Evolutionary conservation across 129 eudicot species (phyloP).

Genomic region (Escallonia rubra): DNA sequence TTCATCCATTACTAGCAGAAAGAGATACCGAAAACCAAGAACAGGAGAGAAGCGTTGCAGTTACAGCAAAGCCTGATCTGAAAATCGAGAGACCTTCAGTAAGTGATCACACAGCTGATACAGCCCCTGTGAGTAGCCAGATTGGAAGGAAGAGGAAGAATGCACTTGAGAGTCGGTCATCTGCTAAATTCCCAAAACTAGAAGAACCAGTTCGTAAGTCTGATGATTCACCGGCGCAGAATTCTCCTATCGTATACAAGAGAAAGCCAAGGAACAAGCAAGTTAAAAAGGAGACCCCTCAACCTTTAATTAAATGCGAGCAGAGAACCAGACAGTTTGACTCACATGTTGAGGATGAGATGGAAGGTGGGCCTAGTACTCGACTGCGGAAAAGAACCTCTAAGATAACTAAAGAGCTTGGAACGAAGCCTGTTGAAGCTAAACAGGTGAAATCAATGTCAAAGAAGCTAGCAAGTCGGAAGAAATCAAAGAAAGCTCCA

Average conservation of each 20-base stretch:
- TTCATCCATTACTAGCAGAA: slow-evolving; percentile 61
- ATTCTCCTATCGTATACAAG: slow-evolving; percentile 34
- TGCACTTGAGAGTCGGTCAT: slow-evolving; percentile 27
- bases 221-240: slow-evolving; percentile 25
- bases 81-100: slow-evolving; percentile 36
- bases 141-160: slow-evolving; percentile 52
- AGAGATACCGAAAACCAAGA: slow-evolving; percentile 46
- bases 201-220: slow-evolving; percentile 18
- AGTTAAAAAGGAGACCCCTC: slow-evolving; percentile 21
- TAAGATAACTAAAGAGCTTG: slow-evolving; percentile 35
- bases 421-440: slow-evolving; percentile 15
- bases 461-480: slow-evolving; percentile 16
- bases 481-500: background rate
- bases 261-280: slow-evolving; percentile 30
- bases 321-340: slow-evolving; percentile 23
- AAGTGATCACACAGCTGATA: slow-evolving; percentile 17
- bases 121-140: slow-evolving; percentile 16
- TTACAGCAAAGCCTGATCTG: slow-evolving; percentile 22
- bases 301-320: slow-evolving; percentile 11
- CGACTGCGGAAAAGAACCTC: slow-evolving; percentile 59
- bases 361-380: slow-evolving; percentile 74
- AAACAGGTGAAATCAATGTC: slow-evolving; percentile 18
- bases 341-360: slow-evolving; percentile 37
- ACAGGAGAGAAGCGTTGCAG: slow-evolving; percentile 22
- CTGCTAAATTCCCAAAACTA: slow-evolving; percentile 30